phyloP scores from a whole-genome alignment of 306 rosid species.

The Cercis canadensis region DNA sequence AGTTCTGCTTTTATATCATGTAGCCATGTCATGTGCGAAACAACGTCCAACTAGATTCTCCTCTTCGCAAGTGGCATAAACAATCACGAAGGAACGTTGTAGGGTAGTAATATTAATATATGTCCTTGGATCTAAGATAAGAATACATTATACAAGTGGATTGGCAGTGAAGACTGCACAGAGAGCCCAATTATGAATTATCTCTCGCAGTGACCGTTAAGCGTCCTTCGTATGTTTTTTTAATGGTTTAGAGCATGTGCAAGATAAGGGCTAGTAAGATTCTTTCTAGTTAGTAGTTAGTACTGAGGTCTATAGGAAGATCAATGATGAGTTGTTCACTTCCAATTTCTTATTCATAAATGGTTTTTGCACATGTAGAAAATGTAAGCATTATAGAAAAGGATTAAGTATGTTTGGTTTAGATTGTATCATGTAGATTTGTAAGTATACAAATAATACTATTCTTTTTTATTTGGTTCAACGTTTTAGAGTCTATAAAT shows the following conservation, averaged over 20 bases:
- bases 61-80: constrained; percentile 9
- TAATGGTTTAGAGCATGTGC: constrained; percentile 36
- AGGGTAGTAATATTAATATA: constrained; percentile 2
- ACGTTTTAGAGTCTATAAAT: no score
- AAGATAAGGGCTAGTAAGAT: constrained; percentile 6
- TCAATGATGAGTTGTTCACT: not conserved
- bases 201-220: constrained; percentile 52
- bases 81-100: constrained; percentile 16
- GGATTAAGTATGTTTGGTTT: no score
- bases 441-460: no score
- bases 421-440: no score
- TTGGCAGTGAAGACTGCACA: not conserved
- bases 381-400: no score
- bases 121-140: constrained; percentile 12
- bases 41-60: constrained; percentile 35
- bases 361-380: no score
- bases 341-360: not conserved
- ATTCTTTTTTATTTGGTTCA: no score
- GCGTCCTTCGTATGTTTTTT: constrained; percentile 32
- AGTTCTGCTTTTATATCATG: not conserved
- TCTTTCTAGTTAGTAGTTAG: no score
- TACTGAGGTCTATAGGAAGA: not conserved
- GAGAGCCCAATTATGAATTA: not conserved
- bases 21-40: not conserved
- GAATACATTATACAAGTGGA: not conserved